Percentiles rank a stretch among this genome's conserved stretches.
These are phyloP conservation scores for Ogataea pini DNA, from an alignment of 805 yeast species.

Conservation along the genomic window DNA sequence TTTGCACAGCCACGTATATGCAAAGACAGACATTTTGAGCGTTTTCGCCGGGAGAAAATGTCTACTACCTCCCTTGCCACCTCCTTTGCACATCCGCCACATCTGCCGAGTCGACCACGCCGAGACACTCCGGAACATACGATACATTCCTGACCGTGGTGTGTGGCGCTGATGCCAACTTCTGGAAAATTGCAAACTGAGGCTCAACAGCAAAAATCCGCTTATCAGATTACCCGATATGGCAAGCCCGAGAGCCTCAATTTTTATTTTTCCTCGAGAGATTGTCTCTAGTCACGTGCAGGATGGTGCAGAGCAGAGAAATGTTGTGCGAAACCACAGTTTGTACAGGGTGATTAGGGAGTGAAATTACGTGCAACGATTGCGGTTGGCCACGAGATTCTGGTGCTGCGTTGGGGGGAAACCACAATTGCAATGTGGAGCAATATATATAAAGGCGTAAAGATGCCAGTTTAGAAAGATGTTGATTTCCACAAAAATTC, in stretches of 20 bases:
- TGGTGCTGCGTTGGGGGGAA: background rate
- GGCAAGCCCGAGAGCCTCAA: constrained; percentile 1
- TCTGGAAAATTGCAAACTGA: constrained; percentile 2
- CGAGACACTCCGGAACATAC: too few relatives aligned
- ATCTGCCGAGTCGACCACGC: too few relatives aligned
- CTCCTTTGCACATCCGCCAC: too few relatives aligned
- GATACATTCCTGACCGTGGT: too few relatives aligned
- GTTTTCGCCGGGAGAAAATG: too few relatives aligned
- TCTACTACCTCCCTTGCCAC: too few relatives aligned
- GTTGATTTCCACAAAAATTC: too few relatives aligned
- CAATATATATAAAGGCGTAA: constrained; percentile 1
- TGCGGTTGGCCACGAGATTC: background rate
- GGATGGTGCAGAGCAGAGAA: background rate
- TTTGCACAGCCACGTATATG: too few relatives aligned
- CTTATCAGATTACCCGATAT: background rate
- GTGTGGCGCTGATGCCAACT: too few relatives aligned
- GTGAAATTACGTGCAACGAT: background rate
- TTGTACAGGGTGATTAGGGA: background rate
- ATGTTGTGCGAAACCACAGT: background rate
- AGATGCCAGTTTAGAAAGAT: background rate
- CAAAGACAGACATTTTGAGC: too few relatives aligned
- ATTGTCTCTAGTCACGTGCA: constrained; percentile 3
- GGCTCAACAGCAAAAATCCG: background rate
- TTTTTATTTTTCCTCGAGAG: background rate
- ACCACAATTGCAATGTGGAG: background rate